A percentile compares a stretch with the other conserved stretches of the same genome.
Conservation (phyloP, 176 grass and related monocot species). For the Zea luxurians region DNA sequence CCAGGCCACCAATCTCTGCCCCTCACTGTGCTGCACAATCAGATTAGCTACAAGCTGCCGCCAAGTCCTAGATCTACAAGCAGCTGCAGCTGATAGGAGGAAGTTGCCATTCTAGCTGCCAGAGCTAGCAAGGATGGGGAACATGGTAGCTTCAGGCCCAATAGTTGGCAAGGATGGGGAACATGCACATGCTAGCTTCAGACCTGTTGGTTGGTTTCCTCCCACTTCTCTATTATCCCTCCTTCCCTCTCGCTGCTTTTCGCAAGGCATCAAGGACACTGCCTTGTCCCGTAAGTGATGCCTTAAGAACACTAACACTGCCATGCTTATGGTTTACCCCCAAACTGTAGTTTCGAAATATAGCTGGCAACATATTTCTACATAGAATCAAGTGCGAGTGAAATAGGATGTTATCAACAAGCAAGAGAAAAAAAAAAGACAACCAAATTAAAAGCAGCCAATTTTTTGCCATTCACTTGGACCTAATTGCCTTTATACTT, state of each 20-base stretch:
- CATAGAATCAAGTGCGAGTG: not conserved
- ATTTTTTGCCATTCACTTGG: too few relatives aligned
- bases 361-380: not conserved
- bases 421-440: not conserved
- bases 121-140: not conserved
- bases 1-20: not conserved
- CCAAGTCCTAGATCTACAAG: not conserved
- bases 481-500: too few relatives aligned
- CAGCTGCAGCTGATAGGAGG: not conserved
- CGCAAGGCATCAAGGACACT: not conserved
- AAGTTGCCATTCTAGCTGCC: not conserved
- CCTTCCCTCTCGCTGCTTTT: not conserved
- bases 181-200: not conserved
- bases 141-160: not conserved
- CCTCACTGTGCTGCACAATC: not conserved
- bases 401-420: constrained; percentile 11
- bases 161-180: not conserved
- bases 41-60: not conserved
- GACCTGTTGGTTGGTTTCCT: not conserved
- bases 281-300: not conserved
- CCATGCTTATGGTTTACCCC: not conserved
- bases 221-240: not conserved
- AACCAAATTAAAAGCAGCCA: not conserved
- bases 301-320: not conserved
- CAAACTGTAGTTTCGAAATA: not conserved